These are phyloP conservation scores for Cercospora zeina DNA, from an alignment of 2,329 filamentous ascomycete species.

Conservation along the genomic window DNA sequence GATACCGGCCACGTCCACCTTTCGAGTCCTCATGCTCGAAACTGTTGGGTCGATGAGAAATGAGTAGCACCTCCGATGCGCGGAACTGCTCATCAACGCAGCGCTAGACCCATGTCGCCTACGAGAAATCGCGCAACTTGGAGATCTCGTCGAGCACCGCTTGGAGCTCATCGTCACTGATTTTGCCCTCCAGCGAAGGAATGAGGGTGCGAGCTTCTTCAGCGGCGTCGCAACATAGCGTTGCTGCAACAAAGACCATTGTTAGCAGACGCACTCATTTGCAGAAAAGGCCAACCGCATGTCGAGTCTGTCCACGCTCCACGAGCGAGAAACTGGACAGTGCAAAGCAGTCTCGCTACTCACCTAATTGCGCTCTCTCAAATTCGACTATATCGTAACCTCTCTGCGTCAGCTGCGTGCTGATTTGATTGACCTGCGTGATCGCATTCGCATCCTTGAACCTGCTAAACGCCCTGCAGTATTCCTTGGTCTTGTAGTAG, in stretches of 20 bases:
- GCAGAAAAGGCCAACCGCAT: background rate
- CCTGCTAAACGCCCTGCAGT: slow-evolving; percentile 75
- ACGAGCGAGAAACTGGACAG: background rate
- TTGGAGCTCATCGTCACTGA: slow-evolving; percentile 83
- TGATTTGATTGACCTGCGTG: slow-evolving; percentile 63
- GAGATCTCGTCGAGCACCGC: slow-evolving; percentile 87
- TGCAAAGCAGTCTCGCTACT: slow-evolving; percentile 32
- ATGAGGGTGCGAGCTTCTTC: slow-evolving; percentile 97
- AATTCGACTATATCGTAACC: slow-evolving; percentile 62
- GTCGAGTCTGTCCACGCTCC: background rate
- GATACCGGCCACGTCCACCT: background rate
- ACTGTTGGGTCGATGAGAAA: too few species aligned
- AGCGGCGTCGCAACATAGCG: slow-evolving; percentile 84
- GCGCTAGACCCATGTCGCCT: slow-evolving; percentile 6
- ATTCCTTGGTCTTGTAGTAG: slow-evolving; percentile 60
- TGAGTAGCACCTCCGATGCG: background rate
- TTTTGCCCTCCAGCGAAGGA: slow-evolving; percentile 84
- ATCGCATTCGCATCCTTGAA: slow-evolving; percentile 97
- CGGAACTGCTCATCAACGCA: background rate
- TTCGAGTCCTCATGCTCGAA: background rate
- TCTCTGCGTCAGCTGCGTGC: slow-evolving; percentile 57
- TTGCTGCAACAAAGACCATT: slow-evolving; percentile 59
- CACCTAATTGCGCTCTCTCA: slow-evolving; percentile 89
- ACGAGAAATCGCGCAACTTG: slow-evolving; percentile 62
- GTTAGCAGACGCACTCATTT: slow-evolving; percentile 5